Conservation (phyloP, 2,329 filamentous ascomycete genomes). For the Erysiphe neolycopersici region DNA sequence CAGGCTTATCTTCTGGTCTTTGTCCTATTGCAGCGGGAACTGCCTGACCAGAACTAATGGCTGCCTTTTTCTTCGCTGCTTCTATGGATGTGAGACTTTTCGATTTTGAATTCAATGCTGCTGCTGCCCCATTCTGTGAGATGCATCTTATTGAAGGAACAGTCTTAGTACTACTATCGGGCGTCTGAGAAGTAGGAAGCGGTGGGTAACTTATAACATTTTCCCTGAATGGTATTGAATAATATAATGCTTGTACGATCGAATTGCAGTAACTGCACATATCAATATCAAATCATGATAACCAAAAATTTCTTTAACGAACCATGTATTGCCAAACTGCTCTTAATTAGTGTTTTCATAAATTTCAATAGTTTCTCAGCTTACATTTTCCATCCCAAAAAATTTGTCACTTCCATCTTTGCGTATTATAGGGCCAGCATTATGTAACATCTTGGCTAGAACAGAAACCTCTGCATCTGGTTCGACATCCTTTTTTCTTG, state of each 20-base stretch:
- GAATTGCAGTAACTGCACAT: constrained; percentile 77
- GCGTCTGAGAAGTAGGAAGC: constrained; percentile 8
- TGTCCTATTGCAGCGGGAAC: constrained; percentile 21
- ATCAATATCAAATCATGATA: constrained; percentile 9
- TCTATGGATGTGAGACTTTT: too few relatives aligned
- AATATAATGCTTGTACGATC: constrained; percentile 90
- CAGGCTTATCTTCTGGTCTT: constrained; percentile 72
- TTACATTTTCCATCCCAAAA: constrained; percentile 92
- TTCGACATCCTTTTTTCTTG: constrained; percentile 13
- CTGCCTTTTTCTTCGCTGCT: constrained; percentile 24
- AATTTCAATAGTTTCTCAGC: constrained; percentile 16
- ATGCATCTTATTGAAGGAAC: too few relatives aligned
- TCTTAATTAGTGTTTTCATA: constrained; percentile 2
- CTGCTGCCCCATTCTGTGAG: too few relatives aligned
- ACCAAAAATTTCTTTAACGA: constrained; percentile 11
- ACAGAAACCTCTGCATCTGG: constrained; percentile 27
- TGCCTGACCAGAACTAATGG: constrained; percentile 25
- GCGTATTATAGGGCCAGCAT: constrained; percentile 47
- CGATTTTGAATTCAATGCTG: too few relatives aligned
- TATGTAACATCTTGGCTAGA: constrained; percentile 49
- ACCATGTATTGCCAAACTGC: constrained; percentile 96
- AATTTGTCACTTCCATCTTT: constrained; percentile 90
- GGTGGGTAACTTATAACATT: constrained; percentile 80
- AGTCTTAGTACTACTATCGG: too few relatives aligned
- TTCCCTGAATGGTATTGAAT: constrained; percentile 80